These are phyloP conservation scores for Pisolithus thermaeus DNA, from an alignment of 1,284 basidiomycete genomes.

Conservation along the genomic window DNA sequence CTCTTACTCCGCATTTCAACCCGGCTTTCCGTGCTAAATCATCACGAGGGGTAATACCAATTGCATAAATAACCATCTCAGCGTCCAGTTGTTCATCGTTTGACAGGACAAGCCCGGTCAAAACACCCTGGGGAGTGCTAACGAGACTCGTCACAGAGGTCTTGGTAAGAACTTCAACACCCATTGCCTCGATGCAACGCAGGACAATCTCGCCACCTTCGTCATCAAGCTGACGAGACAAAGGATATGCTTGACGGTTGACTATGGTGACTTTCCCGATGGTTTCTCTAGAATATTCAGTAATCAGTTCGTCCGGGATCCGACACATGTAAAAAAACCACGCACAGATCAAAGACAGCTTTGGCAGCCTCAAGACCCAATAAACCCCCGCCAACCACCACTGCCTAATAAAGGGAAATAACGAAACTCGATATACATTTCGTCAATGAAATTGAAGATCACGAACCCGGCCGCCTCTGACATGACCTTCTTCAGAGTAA, in stretches of 20 bases:
- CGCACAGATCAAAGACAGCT: slow-evolving; percentile 58
- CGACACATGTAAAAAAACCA: slow-evolving; percentile 4
- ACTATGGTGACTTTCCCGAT: slow-evolving; percentile 47
- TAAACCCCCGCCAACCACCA: slow-evolving; percentile 68
- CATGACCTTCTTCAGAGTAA: slow-evolving; percentile 43
- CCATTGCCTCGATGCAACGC: slow-evolving; percentile 60
- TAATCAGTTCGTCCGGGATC: neutral
- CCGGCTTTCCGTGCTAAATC: slow-evolving; percentile 53
- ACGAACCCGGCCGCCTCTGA: slow-evolving; percentile 32
- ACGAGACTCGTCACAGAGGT: slow-evolving; percentile 42
- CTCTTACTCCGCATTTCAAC: slow-evolving; percentile 42
- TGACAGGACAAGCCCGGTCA: slow-evolving; percentile 45
- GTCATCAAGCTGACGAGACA: slow-evolving; percentile 68
- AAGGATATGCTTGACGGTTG: slow-evolving; percentile 56
- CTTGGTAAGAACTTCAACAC: slow-evolving; percentile 55
- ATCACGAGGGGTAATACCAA: slow-evolving; percentile 68
- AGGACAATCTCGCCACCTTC: slow-evolving; percentile 68
- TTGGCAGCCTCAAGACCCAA: slow-evolving; percentile 74
- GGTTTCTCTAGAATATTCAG: slow-evolving; percentile 15
- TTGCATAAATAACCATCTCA: slow-evolving; percentile 57
- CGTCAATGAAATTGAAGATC: neutral
- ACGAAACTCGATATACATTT: neutral
- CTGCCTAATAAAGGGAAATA: slow-evolving; percentile 29
- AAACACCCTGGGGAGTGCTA: slow-evolving; percentile 32
- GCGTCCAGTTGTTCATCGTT: slow-evolving; percentile 40